A percentile compares a stretch with the other conserved stretches of the same genome.
These are phyloP conservation scores for Panaeolus cyanescens DNA, from an alignment of 768 basidiomycete genomes.

Conservation along the genomic window DNA sequence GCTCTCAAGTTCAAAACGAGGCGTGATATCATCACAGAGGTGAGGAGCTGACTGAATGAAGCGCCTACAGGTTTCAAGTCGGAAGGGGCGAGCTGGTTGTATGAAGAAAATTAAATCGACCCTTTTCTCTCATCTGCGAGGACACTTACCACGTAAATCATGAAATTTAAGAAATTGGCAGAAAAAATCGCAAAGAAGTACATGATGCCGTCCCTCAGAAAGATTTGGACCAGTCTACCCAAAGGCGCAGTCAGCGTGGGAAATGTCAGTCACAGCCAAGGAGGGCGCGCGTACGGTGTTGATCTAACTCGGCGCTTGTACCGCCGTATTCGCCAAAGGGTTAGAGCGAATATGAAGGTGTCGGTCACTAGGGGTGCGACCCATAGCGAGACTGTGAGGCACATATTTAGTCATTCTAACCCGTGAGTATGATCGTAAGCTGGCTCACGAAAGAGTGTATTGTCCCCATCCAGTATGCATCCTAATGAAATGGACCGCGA, in stretches of 20 bases:
- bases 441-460: too few relatives aligned
- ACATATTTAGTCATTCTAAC: not conserved
- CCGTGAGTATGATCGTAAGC: not conserved
- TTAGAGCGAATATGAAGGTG: conserved; percentile 18
- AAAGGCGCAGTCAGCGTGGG: not conserved
- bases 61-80: conserved; percentile 8
- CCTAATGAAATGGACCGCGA: too few relatives aligned
- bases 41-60: conserved; percentile 11
- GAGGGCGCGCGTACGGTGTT: conserved; percentile 12
- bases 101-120: not conserved
- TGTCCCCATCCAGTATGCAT: too few relatives aligned
- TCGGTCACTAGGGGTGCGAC: conserved; percentile 24
- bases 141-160: conserved; percentile 6
- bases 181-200: conserved; percentile 7
- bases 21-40: conserved; percentile 8
- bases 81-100: not conserved
- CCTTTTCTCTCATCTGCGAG: too few relatives aligned
- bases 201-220: conserved; percentile 7
- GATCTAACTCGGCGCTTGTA: conserved; percentile 7
- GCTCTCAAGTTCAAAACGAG: conserved; percentile 8
- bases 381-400: conserved; percentile 13
- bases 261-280: not conserved
- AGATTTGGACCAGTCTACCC: conserved; percentile 8
- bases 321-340: conserved; percentile 15
- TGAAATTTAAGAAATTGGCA: conserved; percentile 2